Conservation (phyloP, 1,284 basidiomycete species). For the Cutaneotrichosporon dermatis region DNA sequence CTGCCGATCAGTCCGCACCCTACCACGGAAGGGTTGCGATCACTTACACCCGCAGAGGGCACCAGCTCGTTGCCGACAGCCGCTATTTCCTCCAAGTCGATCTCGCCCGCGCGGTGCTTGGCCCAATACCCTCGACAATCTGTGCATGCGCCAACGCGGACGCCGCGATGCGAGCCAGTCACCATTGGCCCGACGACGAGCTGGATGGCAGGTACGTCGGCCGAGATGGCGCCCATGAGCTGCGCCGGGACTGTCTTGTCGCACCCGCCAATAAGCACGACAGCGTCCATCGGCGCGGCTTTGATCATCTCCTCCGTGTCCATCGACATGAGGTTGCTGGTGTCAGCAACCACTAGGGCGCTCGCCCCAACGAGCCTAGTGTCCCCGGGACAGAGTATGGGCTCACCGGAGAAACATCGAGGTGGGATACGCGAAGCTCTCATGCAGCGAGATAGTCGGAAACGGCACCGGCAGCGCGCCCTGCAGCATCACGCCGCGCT, state of each 20-base stretch:
- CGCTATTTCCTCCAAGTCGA: slow-evolving; percentile 44
- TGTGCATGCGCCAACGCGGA: slow-evolving; percentile 44
- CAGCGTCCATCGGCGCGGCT: slow-evolving; percentile 46
- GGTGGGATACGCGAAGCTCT: slow-evolving; percentile 43
- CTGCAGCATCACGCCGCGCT: slow-evolving; percentile 40
- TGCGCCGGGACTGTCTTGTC: slow-evolving; percentile 48
- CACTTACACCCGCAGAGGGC: slow-evolving; percentile 37
- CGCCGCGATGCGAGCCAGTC: slow-evolving; percentile 39
- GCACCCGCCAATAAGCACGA: slow-evolving; percentile 45
- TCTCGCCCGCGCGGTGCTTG: slow-evolving; percentile 38
- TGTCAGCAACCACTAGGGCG: neutral
- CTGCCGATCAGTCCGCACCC: slow-evolving; percentile 17
- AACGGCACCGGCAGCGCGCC: slow-evolving; percentile 43
- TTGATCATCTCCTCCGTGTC: slow-evolving; percentile 47
- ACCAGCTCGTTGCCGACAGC: slow-evolving; percentile 45
- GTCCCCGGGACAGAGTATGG: too few relatives aligned
- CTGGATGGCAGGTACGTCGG: slow-evolving; percentile 42
- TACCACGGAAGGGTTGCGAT: neutral
- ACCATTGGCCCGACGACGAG: slow-evolving; percentile 47
- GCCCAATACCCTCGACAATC: slow-evolving; percentile 46
- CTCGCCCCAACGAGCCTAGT: neutral
- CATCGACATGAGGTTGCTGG: slow-evolving; percentile 41
- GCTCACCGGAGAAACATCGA: slow-evolving; percentile 40
- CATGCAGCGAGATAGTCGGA: slow-evolving; percentile 46
- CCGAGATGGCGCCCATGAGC: slow-evolving; percentile 46